Evolutionary conservation across 2,329 filamentous ascomycete genomes (phyloP).

Genomic region (Rhinocladiella mackenziei): DNA sequence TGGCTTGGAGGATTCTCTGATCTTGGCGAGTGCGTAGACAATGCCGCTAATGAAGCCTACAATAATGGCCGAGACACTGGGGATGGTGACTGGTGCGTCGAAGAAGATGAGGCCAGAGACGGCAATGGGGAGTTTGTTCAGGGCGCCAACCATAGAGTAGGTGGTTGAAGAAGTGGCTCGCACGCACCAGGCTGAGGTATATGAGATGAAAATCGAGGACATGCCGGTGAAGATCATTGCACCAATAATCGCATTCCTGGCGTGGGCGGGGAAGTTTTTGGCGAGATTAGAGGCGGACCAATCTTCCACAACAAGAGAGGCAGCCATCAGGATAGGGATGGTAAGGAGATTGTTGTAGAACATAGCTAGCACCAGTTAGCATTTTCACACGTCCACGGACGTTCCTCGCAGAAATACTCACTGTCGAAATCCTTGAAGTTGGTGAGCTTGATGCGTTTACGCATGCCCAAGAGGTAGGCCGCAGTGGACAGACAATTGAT

Average conservation of each 20-base stretch:
- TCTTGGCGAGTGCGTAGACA: constrained; percentile 82
- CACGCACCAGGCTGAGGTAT: constrained; percentile 98
- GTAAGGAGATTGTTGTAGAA: constrained; percentile 99
- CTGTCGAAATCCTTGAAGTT: constrained; percentile 99
- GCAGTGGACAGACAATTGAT: constrained; percentile 95
- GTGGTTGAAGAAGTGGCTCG: constrained; percentile 96
- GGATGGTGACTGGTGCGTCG: constrained; percentile 84
- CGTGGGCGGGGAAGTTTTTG: constrained; percentile 81
- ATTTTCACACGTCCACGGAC: constrained; percentile 2
- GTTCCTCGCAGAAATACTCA: constrained; percentile 51
- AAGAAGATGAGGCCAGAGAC: constrained; percentile 93
- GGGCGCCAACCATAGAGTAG: constrained; percentile 95
- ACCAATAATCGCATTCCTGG: constrained; percentile 72
- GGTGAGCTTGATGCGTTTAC: constrained; percentile 98
- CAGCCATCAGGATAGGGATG: constrained; percentile 81
- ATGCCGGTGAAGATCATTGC: constrained; percentile 94
- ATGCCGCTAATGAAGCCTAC: constrained; percentile 90
- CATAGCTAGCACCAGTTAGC: constrained; percentile 66
- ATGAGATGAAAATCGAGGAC: constrained; percentile 96
- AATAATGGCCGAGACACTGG: constrained; percentile 84
- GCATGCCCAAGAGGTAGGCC: constrained; percentile 84
- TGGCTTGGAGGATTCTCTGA: constrained; percentile 67
- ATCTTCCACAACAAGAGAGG: constrained; percentile 80
- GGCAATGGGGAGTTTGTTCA: constrained; percentile 97
- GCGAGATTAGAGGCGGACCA: constrained; percentile 82